Conservation (phyloP, 2,329 filamentous ascomycete species). For the Coniochaeta sp. region DNA sequence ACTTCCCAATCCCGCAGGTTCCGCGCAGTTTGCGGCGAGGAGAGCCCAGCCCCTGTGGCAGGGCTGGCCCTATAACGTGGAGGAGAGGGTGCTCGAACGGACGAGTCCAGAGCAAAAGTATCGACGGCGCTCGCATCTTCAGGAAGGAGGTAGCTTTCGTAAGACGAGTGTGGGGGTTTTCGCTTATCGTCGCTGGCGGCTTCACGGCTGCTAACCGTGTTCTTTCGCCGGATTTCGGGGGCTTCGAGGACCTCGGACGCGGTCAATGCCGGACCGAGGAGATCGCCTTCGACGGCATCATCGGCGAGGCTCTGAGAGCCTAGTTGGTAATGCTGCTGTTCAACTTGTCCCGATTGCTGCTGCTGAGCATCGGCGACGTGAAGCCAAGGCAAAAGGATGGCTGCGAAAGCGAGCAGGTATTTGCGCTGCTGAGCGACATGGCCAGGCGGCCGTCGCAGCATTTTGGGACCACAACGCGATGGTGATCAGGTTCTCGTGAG, state of each 20-base stretch:
- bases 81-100: constrained; percentile 89
- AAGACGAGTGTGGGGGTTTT: constrained; percentile 23
- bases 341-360: constrained; percentile 35
- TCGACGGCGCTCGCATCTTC: constrained; percentile 89
- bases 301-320: constrained; percentile 10
- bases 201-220: constrained; percentile 11
- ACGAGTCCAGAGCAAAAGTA: constrained; percentile 87
- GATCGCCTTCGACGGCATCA: constrained; percentile 10
- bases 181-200: constrained; percentile 18
- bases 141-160: constrained; percentile 29
- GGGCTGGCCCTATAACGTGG: constrained; percentile 55
- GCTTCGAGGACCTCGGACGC: constrained; percentile 14
- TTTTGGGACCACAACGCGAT: constrained; percentile 29
- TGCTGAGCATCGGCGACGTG: constrained; percentile 55
- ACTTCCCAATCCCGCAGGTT: constrained; percentile 99
- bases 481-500: neutral
- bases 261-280: constrained; percentile 11
- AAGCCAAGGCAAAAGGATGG: constrained; percentile 49
- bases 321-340: constrained; percentile 2
- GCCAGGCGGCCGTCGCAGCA: constrained; percentile 59
- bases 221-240: constrained; percentile 16
- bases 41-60: constrained; percentile 51
- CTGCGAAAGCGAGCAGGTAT: constrained; percentile 46
- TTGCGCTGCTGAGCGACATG: constrained; percentile 40
- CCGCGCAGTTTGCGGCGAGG: constrained; percentile 88